These are phyloP conservation scores for Trichoderma brevicompactum DNA, from an alignment of 2,329 filamentous ascomycete genomes.

Conservation along the genomic window DNA sequence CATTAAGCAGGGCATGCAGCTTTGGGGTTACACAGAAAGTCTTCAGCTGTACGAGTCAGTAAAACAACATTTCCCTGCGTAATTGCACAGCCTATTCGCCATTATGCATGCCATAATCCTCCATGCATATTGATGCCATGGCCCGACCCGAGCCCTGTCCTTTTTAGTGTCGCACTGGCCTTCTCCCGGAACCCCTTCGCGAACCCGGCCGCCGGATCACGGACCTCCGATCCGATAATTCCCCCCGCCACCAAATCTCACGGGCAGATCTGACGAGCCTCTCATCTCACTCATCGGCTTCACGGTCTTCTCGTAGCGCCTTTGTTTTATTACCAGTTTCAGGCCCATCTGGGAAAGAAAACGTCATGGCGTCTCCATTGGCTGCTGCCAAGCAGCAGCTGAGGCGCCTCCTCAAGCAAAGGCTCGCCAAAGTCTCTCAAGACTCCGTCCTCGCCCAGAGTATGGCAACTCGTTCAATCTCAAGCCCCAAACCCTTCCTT, in stretches of 20 bases:
- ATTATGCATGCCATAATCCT: background rate
- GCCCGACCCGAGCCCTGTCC: background rate
- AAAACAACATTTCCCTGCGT: no score
- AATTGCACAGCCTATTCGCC: background rate
- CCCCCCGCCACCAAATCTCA: slow-evolving; percentile 16
- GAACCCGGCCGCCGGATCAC: slow-evolving; percentile 18
- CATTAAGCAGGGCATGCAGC: no score
- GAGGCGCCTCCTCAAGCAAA: slow-evolving; percentile 69
- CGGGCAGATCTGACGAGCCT: background rate
- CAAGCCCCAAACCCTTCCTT: background rate
- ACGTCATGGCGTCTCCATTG: slow-evolving; percentile 57
- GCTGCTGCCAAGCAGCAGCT: slow-evolving; percentile 76
- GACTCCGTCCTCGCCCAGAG: slow-evolving; percentile 71
- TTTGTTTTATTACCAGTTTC: background rate
- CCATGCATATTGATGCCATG: slow-evolving; percentile 6
- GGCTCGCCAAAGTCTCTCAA: slow-evolving; percentile 63
- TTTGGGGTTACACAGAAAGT: background rate
- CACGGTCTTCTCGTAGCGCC: background rate
- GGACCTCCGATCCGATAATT: slow-evolving; percentile 19
- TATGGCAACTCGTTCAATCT: slow-evolving; percentile 48
- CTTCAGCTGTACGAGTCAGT: background rate
- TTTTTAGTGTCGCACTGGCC: background rate
- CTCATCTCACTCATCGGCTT: background rate
- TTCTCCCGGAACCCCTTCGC: background rate
- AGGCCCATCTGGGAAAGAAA: no score